Evolutionary conservation across 225 moss, liverwort and hornwort species (phyloP).

Genomic region (Neckera pumila): DNA sequence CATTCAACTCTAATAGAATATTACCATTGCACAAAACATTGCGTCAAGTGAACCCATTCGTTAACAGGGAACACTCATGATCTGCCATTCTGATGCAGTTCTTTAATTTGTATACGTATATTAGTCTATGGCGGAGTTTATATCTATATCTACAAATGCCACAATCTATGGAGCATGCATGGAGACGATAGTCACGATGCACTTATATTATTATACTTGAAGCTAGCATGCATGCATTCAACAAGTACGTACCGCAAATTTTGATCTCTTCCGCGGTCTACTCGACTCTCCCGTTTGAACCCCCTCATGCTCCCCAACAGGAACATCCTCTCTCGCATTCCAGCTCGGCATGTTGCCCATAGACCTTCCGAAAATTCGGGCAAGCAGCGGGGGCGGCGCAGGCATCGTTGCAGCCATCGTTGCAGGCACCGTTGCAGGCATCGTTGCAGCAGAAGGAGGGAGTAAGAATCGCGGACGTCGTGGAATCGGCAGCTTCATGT

Average conservation of each 20-base stretch:
- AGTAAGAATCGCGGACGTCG: neutral
- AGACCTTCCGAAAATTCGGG: neutral
- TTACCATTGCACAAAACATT: too few species aligned
- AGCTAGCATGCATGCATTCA: neutral
- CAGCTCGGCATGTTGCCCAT: neutral
- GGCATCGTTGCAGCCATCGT: too few species aligned
- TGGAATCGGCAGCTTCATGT: neutral
- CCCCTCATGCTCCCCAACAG: neutral
- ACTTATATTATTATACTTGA: neutral
- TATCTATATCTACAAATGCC: neutral
- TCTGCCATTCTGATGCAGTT: too few species aligned
- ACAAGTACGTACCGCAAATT: neutral
- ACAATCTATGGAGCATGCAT: neutral
- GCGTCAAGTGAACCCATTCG: neutral
- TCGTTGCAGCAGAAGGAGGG: neutral
- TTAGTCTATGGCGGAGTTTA: neutral
- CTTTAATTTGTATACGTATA: too few species aligned
- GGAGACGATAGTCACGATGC: neutral
- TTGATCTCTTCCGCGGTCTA: constrained; percentile 2
- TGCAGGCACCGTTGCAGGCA: too few species aligned
- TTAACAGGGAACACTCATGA: too few species aligned
- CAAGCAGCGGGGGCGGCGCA: neutral
- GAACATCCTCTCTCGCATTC: neutral
- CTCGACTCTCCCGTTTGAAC: neutral
- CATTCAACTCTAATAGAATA: neutral